Evolutionary conservation across 306 rosid species (phyloP), one percentile per base, ranked within the genome.

Genomic region (Vigna hirtella): DNA sequence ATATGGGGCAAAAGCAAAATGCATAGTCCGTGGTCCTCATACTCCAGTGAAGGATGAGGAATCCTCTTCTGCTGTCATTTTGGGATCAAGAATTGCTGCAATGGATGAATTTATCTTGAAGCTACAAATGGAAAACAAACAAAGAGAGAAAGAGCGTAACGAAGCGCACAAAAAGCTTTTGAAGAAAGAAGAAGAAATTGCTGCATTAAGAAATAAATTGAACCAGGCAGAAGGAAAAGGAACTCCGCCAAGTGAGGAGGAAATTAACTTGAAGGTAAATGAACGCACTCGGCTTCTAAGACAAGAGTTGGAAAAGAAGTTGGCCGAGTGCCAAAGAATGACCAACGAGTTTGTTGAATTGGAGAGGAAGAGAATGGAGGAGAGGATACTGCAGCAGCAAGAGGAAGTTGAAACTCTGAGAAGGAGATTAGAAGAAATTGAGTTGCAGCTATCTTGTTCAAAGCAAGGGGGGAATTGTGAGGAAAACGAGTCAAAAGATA

Each of bases 1-100:
- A 81, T 96, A 96, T 73, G 99, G 99, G 15, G 97, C 99, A 3
- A 96, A 96, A 84, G 99, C 99, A 52, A 96, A 96, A 81, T 93
- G 99, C 61, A 96, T 96, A 15, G 93, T 96, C 66, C 98, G 99
- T 36, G 98, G 99, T 26, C 94, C 92, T 52, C 91, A 85, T 78
- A 91, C 97, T 0, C 98, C 98, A 10, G 83, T 79, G 10, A 91
- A 87, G 85, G 99, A 91, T 14, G 97, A 88, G 5, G 99, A 93
- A 79, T 89, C 94, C 49, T 86, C 97, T 75, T 91, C 99, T 32
- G 76, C 94, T 9, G 99, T 91, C 51, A 87, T 96, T 71, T 73
- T 96, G 71, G 99, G 99, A 26, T 96, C 99, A 12, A 91, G 94
- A 84, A 87, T 93, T 77, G 97, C 90, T 28, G 96, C 96, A 24